Percentiles rank a stretch among this genome's conserved stretches.
Conservation (phyloP, 2,329 filamentous ascomycete genomes). For the Pseudogymnoascus sp. region DNA sequence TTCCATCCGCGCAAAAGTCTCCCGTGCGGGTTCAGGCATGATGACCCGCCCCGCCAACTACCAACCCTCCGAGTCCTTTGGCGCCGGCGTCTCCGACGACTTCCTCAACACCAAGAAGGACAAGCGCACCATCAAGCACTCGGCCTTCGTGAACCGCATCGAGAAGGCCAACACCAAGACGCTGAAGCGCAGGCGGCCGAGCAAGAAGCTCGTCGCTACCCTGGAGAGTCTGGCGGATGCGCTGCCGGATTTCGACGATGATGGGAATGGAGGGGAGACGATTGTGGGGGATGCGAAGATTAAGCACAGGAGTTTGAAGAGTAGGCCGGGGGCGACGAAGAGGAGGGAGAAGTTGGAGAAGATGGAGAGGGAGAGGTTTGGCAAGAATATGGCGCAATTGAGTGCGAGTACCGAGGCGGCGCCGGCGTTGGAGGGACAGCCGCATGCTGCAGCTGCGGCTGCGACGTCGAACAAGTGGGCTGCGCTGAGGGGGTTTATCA, state of each 20-base stretch:
- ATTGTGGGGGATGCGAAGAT: conserved; percentile 51
- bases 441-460: conserved; percentile 5
- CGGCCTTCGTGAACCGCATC: conserved; percentile 69
- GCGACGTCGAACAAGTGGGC: conserved; percentile 61
- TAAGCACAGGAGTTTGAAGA: conserved; percentile 65
- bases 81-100: conserved; percentile 42
- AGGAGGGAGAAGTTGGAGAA: conserved; percentile 71
- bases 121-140: conserved; percentile 76
- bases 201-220: conserved; percentile 69
- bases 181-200: conserved; percentile 58
- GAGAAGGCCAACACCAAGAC: conserved; percentile 49
- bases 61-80: conserved; percentile 31
- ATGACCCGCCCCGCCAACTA: conserved; percentile 15
- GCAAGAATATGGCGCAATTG: conserved; percentile 72
- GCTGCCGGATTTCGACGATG: conserved; percentile 51
- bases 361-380: conserved; percentile 77
- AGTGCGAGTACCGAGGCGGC: conserved; percentile 27
- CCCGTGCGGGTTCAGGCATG: conserved; percentile 38
- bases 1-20: conserved; percentile 49
- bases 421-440: conserved; percentile 22
- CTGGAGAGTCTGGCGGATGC: conserved; percentile 73
- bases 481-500: conserved; percentile 74
- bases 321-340: conserved; percentile 72
- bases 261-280: conserved; percentile 32
- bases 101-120: conserved; percentile 73